A percentile compares a stretch with the other conserved stretches of the same genome.
These are phyloP conservation scores for Penicillium robsamsonii DNA, from an alignment of 495 filamentous ascomycete genomes.

Conservation along the genomic window DNA sequence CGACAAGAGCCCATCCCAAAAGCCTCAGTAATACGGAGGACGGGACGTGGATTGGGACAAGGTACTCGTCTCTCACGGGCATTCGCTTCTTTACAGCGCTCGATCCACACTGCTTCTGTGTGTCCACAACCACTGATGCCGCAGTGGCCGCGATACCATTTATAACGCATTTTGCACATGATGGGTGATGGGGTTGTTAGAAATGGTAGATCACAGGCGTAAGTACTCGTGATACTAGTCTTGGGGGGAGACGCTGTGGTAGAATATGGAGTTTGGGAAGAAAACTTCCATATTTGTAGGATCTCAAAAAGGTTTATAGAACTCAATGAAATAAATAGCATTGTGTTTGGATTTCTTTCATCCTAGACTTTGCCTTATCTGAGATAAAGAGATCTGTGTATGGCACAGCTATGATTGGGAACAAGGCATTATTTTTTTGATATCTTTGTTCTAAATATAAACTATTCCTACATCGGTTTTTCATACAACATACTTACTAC, in stretches of 20 bases:
- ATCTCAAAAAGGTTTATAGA: neutral
- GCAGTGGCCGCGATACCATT: slow-evolving; percentile 9
- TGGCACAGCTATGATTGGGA: neutral
- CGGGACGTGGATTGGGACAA: slow-evolving; percentile 1
- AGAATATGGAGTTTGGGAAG: neutral
- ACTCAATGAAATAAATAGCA: neutral
- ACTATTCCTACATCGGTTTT: neutral
- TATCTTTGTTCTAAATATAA: neutral
- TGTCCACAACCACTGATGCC: slow-evolving; percentile 7
- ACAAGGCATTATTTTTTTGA: neutral
- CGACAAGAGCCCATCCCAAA: slow-evolving; percentile 9
- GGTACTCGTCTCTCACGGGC: slow-evolving; percentile 1
- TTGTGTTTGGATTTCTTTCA: neutral
- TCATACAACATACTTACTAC: neutral
- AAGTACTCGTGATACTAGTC: neutral
- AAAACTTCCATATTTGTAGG: neutral
- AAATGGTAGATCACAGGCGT: neutral
- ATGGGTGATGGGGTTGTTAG: neutral
- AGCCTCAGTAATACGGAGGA: slow-evolving; percentile 3
- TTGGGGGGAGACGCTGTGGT: neutral
- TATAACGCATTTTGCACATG: slow-evolving; percentile 7
- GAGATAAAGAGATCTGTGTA: neutral
- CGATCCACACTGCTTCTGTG: slow-evolving; percentile 8
- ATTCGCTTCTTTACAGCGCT: slow-evolving; percentile 4
- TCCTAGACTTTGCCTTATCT: neutral